Conservation (phyloP, 2,329 filamentous ascomycete genomes). For the Pyrenophora seminiperda region DNA sequence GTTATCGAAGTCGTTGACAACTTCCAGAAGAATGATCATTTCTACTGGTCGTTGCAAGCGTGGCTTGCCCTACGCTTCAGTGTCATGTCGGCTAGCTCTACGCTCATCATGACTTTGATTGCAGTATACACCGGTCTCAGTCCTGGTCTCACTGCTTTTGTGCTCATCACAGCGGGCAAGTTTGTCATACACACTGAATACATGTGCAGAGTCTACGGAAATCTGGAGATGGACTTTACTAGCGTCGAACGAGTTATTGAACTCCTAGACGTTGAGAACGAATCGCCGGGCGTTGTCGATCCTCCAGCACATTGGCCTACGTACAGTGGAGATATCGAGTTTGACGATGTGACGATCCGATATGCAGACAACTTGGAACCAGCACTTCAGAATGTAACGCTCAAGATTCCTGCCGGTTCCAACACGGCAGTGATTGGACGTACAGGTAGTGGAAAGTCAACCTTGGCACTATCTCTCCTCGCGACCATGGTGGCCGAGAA, state of each 20-base stretch:
- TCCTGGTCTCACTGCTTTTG: slow-evolving; percentile 81
- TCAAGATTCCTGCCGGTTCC: slow-evolving; percentile 77
- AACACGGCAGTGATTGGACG: slow-evolving; percentile 80
- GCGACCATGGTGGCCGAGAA: slow-evolving; percentile 58
- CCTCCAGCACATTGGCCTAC: slow-evolving; percentile 80
- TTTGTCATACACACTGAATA: slow-evolving; percentile 71
- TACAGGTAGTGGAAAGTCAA: slow-evolving; percentile 80
- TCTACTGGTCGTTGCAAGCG: slow-evolving; percentile 85
- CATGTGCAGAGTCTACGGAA: slow-evolving; percentile 79
- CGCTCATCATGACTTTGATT: slow-evolving; percentile 72
- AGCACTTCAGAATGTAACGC: slow-evolving; percentile 69
- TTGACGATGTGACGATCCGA: slow-evolving; percentile 76
- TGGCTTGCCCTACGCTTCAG: slow-evolving; percentile 86
- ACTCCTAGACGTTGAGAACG: slow-evolving; percentile 77
- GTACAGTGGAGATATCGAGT: slow-evolving; percentile 72
- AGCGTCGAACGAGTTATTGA: slow-evolving; percentile 87
- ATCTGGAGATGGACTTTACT: slow-evolving; percentile 89
- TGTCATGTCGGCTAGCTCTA: slow-evolving; percentile 71
- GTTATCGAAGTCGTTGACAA: slow-evolving; percentile 82
- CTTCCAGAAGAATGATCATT: slow-evolving; percentile 95
- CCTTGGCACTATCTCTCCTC: slow-evolving; percentile 67
- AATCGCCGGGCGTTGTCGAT: slow-evolving; percentile 67
- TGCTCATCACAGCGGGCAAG: slow-evolving; percentile 72
- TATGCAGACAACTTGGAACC: slow-evolving; percentile 80
- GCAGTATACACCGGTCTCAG: slow-evolving; percentile 77